These are phyloP conservation scores for Ogataea allantospora DNA, from an alignment of 805 yeast genomes.

Conservation along the genomic window DNA sequence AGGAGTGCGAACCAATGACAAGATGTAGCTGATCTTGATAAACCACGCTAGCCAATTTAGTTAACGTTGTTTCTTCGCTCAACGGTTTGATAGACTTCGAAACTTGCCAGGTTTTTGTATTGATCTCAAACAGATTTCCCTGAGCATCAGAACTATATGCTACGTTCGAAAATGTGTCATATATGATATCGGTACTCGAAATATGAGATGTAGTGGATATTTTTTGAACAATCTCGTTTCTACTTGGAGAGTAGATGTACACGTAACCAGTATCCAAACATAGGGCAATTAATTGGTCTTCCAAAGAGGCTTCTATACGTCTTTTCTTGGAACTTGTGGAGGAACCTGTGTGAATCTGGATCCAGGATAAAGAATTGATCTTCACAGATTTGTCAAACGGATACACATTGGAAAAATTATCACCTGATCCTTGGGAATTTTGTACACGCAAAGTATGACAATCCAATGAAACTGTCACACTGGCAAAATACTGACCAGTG, in stretches of 20 bases:
- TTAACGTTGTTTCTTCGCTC: slow-evolving; percentile 26
- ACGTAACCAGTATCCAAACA: slow-evolving; percentile 66
- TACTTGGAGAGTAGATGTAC: slow-evolving; percentile 64
- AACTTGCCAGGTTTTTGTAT: slow-evolving; percentile 43
- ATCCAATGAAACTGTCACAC: slow-evolving; percentile 66
- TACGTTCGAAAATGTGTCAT: slow-evolving; percentile 39
- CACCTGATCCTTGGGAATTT: slow-evolving; percentile 41
- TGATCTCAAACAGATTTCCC: slow-evolving; percentile 64
- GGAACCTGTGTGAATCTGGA: slow-evolving; percentile 24
- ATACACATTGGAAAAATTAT: slow-evolving; percentile 38
- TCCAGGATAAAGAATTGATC: slow-evolving; percentile 56
- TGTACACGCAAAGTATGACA: slow-evolving; percentile 67
- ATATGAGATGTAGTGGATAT: slow-evolving; percentile 31
- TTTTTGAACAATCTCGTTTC: slow-evolving; percentile 54
- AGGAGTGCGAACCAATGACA: slow-evolving; percentile 65
- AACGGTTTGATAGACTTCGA: slow-evolving; percentile 41
- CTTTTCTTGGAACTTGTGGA: slow-evolving; percentile 25
- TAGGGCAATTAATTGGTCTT: slow-evolving; percentile 51
- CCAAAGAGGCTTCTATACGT: slow-evolving; percentile 28
- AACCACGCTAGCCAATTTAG: slow-evolving; percentile 24
- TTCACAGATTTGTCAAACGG: slow-evolving; percentile 50
- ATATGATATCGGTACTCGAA: slow-evolving; percentile 43
- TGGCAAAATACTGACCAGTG: slow-evolving; percentile 59
- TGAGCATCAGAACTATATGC: slow-evolving; percentile 60
- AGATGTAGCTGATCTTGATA: slow-evolving; percentile 39